These are phyloP conservation scores for Eimeria sp. DNA, from an alignment of 169 alveolate species.

Conservation along the genomic window DNA sequence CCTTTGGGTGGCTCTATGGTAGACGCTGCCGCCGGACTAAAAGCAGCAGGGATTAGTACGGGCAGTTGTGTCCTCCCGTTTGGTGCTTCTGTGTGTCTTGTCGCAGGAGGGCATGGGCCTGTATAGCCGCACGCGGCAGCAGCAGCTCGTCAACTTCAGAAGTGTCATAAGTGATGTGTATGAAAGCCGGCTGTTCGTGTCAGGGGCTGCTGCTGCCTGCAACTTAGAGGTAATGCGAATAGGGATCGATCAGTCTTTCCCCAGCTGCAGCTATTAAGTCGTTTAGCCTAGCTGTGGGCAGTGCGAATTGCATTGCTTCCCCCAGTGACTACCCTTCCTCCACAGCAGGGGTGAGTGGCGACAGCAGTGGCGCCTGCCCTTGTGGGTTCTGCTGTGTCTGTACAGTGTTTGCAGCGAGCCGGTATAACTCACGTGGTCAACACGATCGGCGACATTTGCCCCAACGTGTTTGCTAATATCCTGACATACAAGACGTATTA, in stretches of 20 bases:
- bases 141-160: slow-evolving; percentile 56
- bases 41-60: not conserved
- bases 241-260: not conserved
- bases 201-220: slow-evolving; percentile 78
- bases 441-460: slow-evolving; percentile 71
- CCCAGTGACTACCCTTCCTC: not conserved
- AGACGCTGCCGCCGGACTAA: not conserved
- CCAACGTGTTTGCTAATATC: slow-evolving; percentile 36
- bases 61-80: not conserved
- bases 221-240: slow-evolving; percentile 28
- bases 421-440: slow-evolving; percentile 79
- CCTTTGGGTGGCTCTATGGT: not conserved
- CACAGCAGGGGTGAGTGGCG: not conserved
- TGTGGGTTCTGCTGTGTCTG: slow-evolving; percentile 24
- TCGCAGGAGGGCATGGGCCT: slow-evolving; percentile 69
- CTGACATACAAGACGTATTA: slow-evolving; percentile 58
- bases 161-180: slow-evolving; percentile 67
- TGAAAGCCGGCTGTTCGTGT: slow-evolving; percentile 49
- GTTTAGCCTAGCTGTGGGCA: not conserved
- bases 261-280: not conserved
- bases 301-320: not conserved
- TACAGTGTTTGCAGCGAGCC: slow-evolving; percentile 57
- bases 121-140: slow-evolving; percentile 77
- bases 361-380: not conserved
- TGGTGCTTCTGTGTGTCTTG: not conserved